Evolutionary conservation across 2,329 filamentous ascomycete genomes (phyloP).

Genomic region (Pezicula neosporulosa): DNA sequence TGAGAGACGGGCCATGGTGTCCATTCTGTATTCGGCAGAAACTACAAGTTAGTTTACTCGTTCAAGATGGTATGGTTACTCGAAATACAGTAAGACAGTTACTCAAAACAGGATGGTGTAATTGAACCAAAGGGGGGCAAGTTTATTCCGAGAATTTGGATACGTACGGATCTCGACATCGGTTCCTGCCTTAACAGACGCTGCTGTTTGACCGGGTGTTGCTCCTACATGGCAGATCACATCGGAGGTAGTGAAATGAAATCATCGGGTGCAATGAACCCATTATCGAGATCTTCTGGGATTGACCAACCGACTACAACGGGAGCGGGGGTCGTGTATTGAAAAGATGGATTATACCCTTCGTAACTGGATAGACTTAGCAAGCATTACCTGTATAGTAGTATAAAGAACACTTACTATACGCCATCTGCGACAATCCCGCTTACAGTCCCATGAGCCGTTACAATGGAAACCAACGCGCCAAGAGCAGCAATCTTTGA

Average conservation of each 20-base stretch:
- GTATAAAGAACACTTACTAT: slow-evolving; percentile 15
- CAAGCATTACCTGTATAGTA: neutral
- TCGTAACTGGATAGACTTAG: slow-evolving; percentile 28
- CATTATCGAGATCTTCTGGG: slow-evolving; percentile 44
- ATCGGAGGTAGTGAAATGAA: slow-evolving; percentile 47
- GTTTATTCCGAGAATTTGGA: too few relatives aligned
- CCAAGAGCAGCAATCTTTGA: slow-evolving; percentile 12
- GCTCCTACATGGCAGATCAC: slow-evolving; percentile 62
- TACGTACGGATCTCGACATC: slow-evolving; percentile 43
- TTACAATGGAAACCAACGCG: slow-evolving; percentile 13
- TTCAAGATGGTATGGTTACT: too few relatives aligned
- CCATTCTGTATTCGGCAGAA: slow-evolving; percentile 43
- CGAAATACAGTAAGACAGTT: too few relatives aligned
- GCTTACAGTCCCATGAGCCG: slow-evolving; percentile 23
- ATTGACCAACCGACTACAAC: slow-evolving; percentile 49
- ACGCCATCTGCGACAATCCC: slow-evolving; percentile 25
- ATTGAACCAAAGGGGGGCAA: too few relatives aligned
- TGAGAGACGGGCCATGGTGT: slow-evolving; percentile 61
- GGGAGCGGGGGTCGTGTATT: slow-evolving; percentile 32
- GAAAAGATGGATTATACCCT: slow-evolving; percentile 24
- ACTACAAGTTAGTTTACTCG: too few relatives aligned
- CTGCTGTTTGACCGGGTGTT: slow-evolving; percentile 45
- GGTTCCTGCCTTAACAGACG: slow-evolving; percentile 57
- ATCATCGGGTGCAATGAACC: slow-evolving; percentile 44
- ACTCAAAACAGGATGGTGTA: too few relatives aligned